Percentiles rank a stretch among this genome's conserved stretches.
These are phyloP conservation scores for Paecilomyces sp. DNA, from an alignment of 2,329 filamentous ascomycete species.

Conservation along the genomic window DNA sequence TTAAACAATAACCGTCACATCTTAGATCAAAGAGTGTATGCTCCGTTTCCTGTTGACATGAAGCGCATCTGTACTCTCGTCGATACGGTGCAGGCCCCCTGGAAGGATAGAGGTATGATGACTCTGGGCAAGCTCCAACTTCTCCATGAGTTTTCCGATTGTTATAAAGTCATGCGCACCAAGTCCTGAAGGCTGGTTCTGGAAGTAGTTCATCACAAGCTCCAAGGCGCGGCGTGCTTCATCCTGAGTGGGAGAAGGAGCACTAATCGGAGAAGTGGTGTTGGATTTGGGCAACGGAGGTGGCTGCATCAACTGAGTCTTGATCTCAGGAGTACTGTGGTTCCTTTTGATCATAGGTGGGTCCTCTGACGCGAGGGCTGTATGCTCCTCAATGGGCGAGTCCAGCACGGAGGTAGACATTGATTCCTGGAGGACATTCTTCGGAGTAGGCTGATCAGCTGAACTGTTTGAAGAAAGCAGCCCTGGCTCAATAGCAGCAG, in stretches of 20 bases:
- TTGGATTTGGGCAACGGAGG: slow-evolving; percentile 31
- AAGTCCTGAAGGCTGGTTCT: slow-evolving; percentile 61
- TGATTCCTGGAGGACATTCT: slow-evolving; percentile 38
- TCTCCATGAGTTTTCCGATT: slow-evolving; percentile 78
- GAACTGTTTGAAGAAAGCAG: slow-evolving; percentile 44
- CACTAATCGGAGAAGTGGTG: slow-evolving; percentile 45
- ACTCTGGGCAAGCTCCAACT: slow-evolving; percentile 62
- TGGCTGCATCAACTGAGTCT: slow-evolving; percentile 34
- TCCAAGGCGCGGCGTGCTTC: slow-evolving; percentile 78
- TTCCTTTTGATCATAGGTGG: slow-evolving; percentile 35
- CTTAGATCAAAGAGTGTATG: slow-evolving; percentile 34
- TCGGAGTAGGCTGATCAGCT: slow-evolving; percentile 50
- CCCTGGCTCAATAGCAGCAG: slow-evolving; percentile 41
- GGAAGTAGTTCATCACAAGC: slow-evolving; percentile 74
- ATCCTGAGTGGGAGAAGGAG: slow-evolving; percentile 68
- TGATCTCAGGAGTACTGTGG: slow-evolving; percentile 39
- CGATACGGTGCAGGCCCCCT: slow-evolving; percentile 37
- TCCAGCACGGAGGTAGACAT: slow-evolving; percentile 41
- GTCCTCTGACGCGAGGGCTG: slow-evolving; percentile 19
- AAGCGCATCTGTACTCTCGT: slow-evolving; percentile 34
- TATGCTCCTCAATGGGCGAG: slow-evolving; percentile 44
- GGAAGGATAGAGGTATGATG: slow-evolving; percentile 28
- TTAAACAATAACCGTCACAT: slow-evolving; percentile 8
- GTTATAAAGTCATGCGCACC: slow-evolving; percentile 73
- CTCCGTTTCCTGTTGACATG: slow-evolving; percentile 40